These are phyloP conservation scores for Chrysopogon serrulatus DNA, from an alignment of 176 grass and related monocot genomes.

Conservation along the genomic window DNA sequence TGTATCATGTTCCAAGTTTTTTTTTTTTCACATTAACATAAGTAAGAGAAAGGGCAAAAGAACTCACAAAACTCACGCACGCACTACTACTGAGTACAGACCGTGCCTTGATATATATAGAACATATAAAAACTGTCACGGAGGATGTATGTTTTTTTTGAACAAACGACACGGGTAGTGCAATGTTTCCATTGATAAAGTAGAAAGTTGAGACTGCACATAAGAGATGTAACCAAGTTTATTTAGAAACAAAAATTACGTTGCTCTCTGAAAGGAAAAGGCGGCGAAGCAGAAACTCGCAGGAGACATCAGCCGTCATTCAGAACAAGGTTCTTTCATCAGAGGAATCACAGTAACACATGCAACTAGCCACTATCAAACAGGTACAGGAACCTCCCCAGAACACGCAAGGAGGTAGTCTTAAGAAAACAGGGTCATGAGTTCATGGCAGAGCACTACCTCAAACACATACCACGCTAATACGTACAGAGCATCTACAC, in stretches of 20 bases:
- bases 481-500: not conserved
- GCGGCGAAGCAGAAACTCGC: not conserved
- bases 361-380: not conserved
- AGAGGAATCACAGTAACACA: not conserved
- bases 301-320: not conserved
- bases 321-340: not conserved
- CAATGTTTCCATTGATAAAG: not conserved
- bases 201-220: not conserved
- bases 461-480: not conserved
- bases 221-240: not conserved
- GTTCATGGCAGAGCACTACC: not conserved
- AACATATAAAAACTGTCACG: not conserved
- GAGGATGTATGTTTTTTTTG: not conserved
- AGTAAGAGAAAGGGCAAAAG: no score
- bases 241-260: not conserved
- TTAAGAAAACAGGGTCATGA: not conserved
- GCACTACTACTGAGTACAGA: no score
- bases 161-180: not conserved
- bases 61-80: no score
- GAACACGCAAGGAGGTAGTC: not conserved
- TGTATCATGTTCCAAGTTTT: no score
- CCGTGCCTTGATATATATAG: no score
- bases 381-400: not conserved
- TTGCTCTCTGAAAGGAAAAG: not conserved
- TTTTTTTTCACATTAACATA: no score